Percentiles rank a stretch among this genome's conserved stretches.
phyloP scores from a whole-genome alignment of 148 eudicot species.

The Drosera capensis region DNA sequence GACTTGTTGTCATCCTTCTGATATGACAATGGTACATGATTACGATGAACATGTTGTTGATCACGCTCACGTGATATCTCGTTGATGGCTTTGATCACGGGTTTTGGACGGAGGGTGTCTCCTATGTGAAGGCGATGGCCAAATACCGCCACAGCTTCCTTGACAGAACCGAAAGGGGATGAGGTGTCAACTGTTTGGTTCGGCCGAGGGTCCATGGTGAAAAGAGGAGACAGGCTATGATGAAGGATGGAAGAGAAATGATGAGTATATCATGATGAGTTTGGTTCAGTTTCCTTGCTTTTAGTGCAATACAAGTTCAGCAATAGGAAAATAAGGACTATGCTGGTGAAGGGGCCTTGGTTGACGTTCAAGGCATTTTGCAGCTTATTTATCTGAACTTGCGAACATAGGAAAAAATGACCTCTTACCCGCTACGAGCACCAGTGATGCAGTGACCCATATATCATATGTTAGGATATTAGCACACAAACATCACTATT shows the following conservation, averaged over 20 bases:
- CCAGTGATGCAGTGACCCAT: too few species aligned
- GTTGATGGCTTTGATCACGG: neutral
- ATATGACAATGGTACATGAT: neutral
- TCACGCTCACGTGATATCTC: neutral
- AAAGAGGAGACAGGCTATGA: neutral
- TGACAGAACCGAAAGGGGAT: constrained; percentile 62
- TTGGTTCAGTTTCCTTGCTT: neutral
- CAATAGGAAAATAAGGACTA: neutral
- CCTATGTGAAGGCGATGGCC: constrained; percentile 40
- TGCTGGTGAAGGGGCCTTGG: constrained; percentile 9
- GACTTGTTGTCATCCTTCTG: neutral
- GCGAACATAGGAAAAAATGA: constrained; percentile 12
- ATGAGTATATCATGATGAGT: neutral
- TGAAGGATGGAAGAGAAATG: neutral
- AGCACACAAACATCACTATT: too few species aligned
- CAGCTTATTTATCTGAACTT: too few species aligned
- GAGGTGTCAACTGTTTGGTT: constrained; percentile 36
- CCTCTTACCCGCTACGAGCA: constrained; percentile 14
- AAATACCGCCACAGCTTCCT: constrained; percentile 72
- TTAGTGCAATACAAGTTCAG: neutral
- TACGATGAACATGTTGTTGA: too few species aligned
- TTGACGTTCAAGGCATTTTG: constrained; percentile 14
- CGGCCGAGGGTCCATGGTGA: neutral
- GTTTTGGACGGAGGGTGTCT: constrained; percentile 15
- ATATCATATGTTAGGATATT: too few species aligned